phyloP scores from a whole-genome alignment of 148 eudicot genomes.

The Pouteria glomerata region DNA sequence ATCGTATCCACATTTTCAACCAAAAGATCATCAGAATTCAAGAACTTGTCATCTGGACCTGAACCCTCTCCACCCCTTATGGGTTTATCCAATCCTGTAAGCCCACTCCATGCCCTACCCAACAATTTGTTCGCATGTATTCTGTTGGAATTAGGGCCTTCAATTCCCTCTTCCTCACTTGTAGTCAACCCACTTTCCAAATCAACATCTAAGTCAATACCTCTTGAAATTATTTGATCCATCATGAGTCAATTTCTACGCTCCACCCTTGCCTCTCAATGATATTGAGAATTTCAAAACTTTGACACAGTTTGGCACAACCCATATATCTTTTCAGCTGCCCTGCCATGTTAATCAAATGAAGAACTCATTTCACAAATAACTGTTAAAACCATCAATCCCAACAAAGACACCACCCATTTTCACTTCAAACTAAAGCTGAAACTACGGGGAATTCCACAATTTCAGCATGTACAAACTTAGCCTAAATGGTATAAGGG shows the following conservation, averaged over 20 bases:
- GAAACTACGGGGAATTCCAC: neutral
- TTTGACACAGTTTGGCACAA: neutral
- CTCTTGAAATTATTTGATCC: conserved; percentile 20
- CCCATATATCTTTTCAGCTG: neutral
- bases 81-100: conserved; percentile 8
- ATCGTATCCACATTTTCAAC: conserved; percentile 10
- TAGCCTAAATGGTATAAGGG: neutral
- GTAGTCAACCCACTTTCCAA: conserved; percentile 41
- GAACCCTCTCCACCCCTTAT: conserved; percentile 12
- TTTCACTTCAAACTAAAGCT: neutral
- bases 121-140: conserved; percentile 13
- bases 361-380: neutral
- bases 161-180: conserved; percentile 31
- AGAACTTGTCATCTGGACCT: conserved; percentile 12
- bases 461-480: neutral
- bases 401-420: neutral
- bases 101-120: conserved; percentile 21
- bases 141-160: neutral
- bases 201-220: conserved; percentile 31
- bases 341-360: neutral
- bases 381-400: conserved; percentile 2
- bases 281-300: neutral
- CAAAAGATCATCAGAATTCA: conserved; percentile 18
- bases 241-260: conserved; percentile 17
- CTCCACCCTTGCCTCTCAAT: conserved; percentile 1